A percentile compares a stretch with the other conserved stretches of the same genome.
Conservation (phyloP, 2,329 filamentous ascomycete species). For the Fusarium setosum region DNA sequence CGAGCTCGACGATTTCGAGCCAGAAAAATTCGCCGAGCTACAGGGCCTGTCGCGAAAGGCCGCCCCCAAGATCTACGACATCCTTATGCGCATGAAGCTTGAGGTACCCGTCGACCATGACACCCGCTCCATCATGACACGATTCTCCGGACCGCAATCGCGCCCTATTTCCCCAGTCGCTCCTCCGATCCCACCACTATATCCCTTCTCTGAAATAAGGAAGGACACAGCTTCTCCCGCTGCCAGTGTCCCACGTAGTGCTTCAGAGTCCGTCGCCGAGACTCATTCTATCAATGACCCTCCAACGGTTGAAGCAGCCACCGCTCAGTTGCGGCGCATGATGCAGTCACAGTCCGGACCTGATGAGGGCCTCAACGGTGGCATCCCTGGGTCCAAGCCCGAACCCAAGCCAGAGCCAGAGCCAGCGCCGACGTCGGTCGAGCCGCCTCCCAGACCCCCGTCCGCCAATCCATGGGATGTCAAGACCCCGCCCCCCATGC, state of each 20-base stretch:
- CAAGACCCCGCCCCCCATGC: conserved; percentile 34
- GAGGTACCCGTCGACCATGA: conserved; percentile 47
- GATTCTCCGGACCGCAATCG: conserved; percentile 41
- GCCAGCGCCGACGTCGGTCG: conserved; percentile 30
- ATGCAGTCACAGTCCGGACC: conserved; percentile 43
- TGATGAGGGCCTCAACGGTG: conserved; percentile 38
- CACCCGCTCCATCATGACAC: conserved; percentile 42
- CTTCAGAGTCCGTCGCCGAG: conserved; percentile 22
- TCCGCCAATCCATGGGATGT: conserved; percentile 58
- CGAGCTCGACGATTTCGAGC: conserved; percentile 62
- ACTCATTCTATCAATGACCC: conserved; percentile 25
- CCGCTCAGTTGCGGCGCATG: conserved; percentile 43
- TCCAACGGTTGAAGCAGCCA: conserved; percentile 44
- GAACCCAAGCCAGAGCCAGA: conserved; percentile 17
- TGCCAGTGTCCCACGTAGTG: conserved; percentile 7
- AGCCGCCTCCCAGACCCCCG: conserved; percentile 49
- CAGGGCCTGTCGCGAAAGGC: conserved; percentile 60
- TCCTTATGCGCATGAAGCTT: conserved; percentile 66
- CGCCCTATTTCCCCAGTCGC: conserved; percentile 43
- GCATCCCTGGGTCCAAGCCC: conserved; percentile 16
- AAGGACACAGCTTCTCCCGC: conserved; percentile 10
- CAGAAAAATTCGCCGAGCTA: conserved; percentile 60
- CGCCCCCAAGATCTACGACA: conserved; percentile 61
- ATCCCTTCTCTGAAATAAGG: conserved; percentile 27
- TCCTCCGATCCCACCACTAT: conserved; percentile 39